Evolutionary conservation across 192 early-diverging fungal species (phyloP).

Genomic region (Physocladia obscura): DNA sequence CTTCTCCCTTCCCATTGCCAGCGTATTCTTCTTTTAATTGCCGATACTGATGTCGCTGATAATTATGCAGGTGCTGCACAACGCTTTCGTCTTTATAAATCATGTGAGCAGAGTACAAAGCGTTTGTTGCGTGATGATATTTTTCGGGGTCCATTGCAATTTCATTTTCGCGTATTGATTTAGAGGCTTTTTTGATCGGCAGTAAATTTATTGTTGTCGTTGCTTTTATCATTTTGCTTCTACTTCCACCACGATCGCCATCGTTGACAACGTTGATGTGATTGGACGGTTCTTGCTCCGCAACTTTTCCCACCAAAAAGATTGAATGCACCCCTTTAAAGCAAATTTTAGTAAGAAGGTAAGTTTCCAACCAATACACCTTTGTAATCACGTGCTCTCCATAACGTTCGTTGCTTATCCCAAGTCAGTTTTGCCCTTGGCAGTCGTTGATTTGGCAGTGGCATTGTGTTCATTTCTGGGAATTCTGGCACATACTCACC

Average conservation of each 20-base stretch:
- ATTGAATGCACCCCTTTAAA: conserved; percentile 7
- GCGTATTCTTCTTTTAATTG: too few species aligned
- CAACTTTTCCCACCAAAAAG: neutral
- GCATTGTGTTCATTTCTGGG: too few species aligned
- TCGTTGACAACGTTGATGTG: neutral
- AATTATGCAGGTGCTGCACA: neutral
- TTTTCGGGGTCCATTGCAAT: neutral
- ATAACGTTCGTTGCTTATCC: conserved; percentile 33
- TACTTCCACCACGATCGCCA: too few species aligned
- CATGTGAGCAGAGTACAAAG: neutral
- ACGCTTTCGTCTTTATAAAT: neutral
- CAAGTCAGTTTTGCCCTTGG: conserved; percentile 23
- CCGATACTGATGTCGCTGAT: too few species aligned
- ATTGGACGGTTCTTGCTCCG: conserved; percentile 2
- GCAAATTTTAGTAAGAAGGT: neutral
- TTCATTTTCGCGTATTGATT: neutral
- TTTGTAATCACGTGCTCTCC: conserved; percentile 19
- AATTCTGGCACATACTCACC: too few species aligned
- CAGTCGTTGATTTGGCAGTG: neutral
- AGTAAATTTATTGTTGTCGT: too few species aligned
- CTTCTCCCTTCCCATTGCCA: too few species aligned
- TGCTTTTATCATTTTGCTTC: neutral
- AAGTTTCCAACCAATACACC: neutral
- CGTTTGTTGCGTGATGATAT: neutral
- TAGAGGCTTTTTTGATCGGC: too few species aligned